Base-by-base conservation (phyloP, 179 eudicot genomes). In the Drosera spatulata region DNA sequence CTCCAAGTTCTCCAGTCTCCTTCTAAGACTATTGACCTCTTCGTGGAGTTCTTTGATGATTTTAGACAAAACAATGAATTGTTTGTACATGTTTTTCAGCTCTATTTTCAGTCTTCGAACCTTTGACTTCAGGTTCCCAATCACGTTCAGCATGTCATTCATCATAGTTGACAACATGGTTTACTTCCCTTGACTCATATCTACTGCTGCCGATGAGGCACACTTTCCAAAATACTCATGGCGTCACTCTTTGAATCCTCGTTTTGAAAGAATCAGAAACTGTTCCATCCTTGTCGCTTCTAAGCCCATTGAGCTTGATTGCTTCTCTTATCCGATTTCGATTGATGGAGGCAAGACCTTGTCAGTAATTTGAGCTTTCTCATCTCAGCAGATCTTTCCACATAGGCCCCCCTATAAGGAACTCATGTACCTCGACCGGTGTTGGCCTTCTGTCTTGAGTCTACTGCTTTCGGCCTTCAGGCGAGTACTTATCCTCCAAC, bases 171-270 rank as follows among this genome's bases (percentile, higher is more conserved):
- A 61, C 70, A 82, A 55, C 91, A 89, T 74, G 61, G 43, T 77
- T 72, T 81, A 79, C 65, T 81, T 82, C 74, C 89, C 99, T 65
- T 76, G 69, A 66, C 80, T 86, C 64, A 97, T 97, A 59, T 93
- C 99, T 61, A 72, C 77, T 43, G 77, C 76, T 66, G 86, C 88
- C 62, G 62, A 70, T 15, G 90, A 88, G 53, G n/a, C n/a, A n/a
- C n/a, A n/a, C n/a, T n/a, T n/a, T n/a, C n/a, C n/a, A n/a, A n/a
- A n/a, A n/a, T n/a, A n/a, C n/a, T n/a, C n/a, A n/a, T n/a, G n/a
- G n/a, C n/a, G n/a, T n/a, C n/a, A n/a, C n/a, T n/a, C n/a, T n/a
- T n/a, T n/a, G n/a, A n/a, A n/a, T n/a, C n/a, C n/a, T n/a, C n/a
- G n/a, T n/a, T n/a, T n/a, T n/a, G n/a, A n/a, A n/a, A n/a, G n/a